These are phyloP conservation scores for Areca catechu DNA, from an alignment of 176 grass and related monocot genomes.

Conservation along the genomic window DNA sequence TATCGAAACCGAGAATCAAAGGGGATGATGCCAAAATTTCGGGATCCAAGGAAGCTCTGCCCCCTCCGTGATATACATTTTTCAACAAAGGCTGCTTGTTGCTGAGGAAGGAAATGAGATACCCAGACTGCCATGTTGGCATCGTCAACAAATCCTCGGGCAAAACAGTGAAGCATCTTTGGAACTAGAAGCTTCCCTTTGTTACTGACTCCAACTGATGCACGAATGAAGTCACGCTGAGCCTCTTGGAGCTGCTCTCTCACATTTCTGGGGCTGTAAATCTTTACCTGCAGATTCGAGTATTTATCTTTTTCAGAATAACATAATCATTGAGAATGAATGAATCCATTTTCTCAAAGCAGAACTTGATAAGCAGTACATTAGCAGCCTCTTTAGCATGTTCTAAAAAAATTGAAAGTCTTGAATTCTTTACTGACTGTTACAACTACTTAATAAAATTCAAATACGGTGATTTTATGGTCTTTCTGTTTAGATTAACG, in stretches of 20 bases:
- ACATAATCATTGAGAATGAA: too few species aligned
- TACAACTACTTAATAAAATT: too few species aligned
- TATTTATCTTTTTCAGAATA: neutral
- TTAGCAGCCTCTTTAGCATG: too few species aligned
- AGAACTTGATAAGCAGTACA: too few species aligned
- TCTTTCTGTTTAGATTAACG: too few species aligned
- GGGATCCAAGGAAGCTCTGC: slow-evolving; percentile 65
- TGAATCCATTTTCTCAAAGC: too few species aligned
- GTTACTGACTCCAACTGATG: slow-evolving; percentile 69
- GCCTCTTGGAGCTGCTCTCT: slow-evolving; percentile 79
- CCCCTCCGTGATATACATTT: slow-evolving; percentile 68
- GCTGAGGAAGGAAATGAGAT: slow-evolving; percentile 71
- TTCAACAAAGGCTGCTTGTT: slow-evolving; percentile 74
- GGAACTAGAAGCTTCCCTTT: slow-evolving; percentile 89
- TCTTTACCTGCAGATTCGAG: slow-evolving; percentile 46
- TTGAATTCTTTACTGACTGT: too few species aligned
- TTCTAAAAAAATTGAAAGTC: too few species aligned
- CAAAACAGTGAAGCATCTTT: slow-evolving; percentile 82
- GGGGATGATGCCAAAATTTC: slow-evolving; percentile 59
- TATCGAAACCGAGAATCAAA: slow-evolving; percentile 90
- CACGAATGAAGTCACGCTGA: slow-evolving; percentile 69
- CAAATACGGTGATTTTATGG: too few species aligned
- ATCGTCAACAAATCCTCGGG: slow-evolving; percentile 70
- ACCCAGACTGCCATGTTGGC: slow-evolving; percentile 67
- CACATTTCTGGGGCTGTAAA: slow-evolving; percentile 65